Percentiles rank a stretch among this genome's conserved stretches.
Conservation (phyloP, 2,329 filamentous ascomycete genomes). For the Rosellinia necatrix region DNA sequence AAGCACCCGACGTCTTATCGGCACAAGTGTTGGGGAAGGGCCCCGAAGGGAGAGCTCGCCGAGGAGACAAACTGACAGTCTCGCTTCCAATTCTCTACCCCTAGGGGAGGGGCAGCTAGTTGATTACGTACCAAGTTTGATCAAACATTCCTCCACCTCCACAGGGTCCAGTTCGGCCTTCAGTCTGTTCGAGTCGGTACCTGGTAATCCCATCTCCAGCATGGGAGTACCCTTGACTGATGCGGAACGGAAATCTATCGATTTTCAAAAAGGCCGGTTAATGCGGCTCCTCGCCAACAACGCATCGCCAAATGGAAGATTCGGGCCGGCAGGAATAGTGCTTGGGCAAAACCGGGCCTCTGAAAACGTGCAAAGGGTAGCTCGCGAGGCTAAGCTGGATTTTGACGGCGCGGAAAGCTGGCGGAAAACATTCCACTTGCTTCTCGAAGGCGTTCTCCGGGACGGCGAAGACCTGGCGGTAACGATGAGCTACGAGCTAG, state of each 20-base stretch:
- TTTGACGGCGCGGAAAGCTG: slow-evolving; percentile 49
- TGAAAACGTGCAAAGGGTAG: slow-evolving; percentile 10
- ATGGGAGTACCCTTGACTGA: slow-evolving; percentile 42
- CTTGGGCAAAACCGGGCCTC: slow-evolving; percentile 33
- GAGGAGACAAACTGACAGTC: background rate
- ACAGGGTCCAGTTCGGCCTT: slow-evolving; percentile 45
- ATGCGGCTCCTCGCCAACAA: slow-evolving; percentile 50
- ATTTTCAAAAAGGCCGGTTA: slow-evolving; percentile 54
- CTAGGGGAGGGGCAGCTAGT: slow-evolving; percentile 32
- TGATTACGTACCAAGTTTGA: slow-evolving; percentile 46
- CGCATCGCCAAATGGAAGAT: slow-evolving; percentile 52
- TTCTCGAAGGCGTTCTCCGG: slow-evolving; percentile 60
- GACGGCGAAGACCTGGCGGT: slow-evolving; percentile 66
- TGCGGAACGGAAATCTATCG: slow-evolving; percentile 44
- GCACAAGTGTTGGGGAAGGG: background rate
- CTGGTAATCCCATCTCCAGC: slow-evolving; percentile 46
- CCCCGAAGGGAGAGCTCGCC: background rate
- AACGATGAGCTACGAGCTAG: slow-evolving; percentile 59
- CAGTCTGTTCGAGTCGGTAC: slow-evolving; percentile 47
- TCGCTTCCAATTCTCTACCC: slow-evolving; percentile 15
- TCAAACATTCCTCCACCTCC: slow-evolving; percentile 44
- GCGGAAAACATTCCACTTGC: slow-evolving; percentile 59
- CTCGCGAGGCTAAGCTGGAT: slow-evolving; percentile 8
- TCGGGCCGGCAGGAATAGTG: slow-evolving; percentile 51
- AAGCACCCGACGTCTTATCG: background rate